These are phyloP conservation scores for Maudiozyma humilis DNA, from an alignment of 1,139 yeast species.

Conservation along the genomic window DNA sequence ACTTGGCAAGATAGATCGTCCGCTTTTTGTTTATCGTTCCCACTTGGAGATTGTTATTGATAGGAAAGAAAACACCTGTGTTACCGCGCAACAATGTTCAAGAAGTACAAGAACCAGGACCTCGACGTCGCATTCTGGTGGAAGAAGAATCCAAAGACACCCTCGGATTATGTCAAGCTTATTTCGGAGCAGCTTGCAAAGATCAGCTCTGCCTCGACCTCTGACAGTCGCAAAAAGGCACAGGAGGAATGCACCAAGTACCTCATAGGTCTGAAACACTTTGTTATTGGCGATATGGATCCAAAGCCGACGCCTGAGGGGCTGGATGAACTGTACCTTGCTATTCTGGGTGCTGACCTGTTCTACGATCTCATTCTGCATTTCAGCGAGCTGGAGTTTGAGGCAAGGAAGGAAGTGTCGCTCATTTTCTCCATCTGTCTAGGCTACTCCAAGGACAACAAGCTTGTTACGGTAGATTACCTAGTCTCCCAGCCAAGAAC, in stretches of 20 bases:
- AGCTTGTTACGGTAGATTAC: conserved; percentile 84
- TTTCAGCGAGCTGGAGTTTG: conserved; percentile 68
- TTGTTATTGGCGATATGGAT: conserved; percentile 66
- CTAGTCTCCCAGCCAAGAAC: conserved; percentile 60
- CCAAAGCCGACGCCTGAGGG: conserved; percentile 69
- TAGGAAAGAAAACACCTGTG: too few relatives aligned
- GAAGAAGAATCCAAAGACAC: conserved; percentile 87
- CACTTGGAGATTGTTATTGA: too few relatives aligned
- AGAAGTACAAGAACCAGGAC: conserved; percentile 27
- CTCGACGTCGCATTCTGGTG: conserved; percentile 75
- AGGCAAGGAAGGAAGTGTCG: conserved; percentile 77
- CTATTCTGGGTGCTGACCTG: conserved; percentile 49
- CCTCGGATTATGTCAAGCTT: conserved; percentile 70
- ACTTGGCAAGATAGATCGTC: not conserved
- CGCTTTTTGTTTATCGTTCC: not conserved
- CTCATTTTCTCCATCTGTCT: conserved; percentile 66
- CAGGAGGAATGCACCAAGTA: conserved; percentile 74
- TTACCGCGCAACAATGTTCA: conserved; percentile 24
- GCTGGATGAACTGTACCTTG: conserved; percentile 43
- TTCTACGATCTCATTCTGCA: conserved; percentile 52
- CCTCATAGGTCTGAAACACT: conserved; percentile 56
- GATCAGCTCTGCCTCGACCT: conserved; percentile 13
- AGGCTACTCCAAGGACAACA: conserved; percentile 67
- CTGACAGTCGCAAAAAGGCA: conserved; percentile 47
- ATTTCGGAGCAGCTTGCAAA: conserved; percentile 66